These are phyloP conservation scores for Omphalea diandra DNA, from an alignment of 441 rosid genomes.

Conservation along the genomic window DNA sequence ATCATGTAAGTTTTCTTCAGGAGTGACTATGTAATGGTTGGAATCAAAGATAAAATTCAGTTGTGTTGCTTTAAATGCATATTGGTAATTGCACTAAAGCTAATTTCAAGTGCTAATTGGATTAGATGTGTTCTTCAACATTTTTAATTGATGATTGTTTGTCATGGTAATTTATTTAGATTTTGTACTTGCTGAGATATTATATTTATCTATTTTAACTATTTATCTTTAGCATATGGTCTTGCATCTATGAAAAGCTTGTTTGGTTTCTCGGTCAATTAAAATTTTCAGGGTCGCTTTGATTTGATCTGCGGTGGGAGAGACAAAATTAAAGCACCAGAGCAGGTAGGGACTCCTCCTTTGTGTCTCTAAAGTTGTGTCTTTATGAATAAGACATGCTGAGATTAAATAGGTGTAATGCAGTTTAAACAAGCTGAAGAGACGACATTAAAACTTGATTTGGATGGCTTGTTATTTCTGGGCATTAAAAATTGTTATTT, in stretches of 20 bases:
- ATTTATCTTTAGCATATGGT: background rate
- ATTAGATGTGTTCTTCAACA: too few relatives aligned
- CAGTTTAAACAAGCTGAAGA: slow-evolving; percentile 99
- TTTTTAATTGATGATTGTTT: background rate
- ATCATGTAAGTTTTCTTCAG: slow-evolving; percentile 58
- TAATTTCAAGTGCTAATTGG: background rate
- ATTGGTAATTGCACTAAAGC: too few relatives aligned
- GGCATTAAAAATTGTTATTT: too few relatives aligned
- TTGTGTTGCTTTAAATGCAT: too few relatives aligned
- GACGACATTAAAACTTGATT: slow-evolving; percentile 75
- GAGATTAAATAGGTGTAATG: slow-evolving; percentile 22
- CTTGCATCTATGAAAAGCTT: background rate
- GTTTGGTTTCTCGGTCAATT: background rate
- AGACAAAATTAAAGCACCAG: slow-evolving; percentile 98
- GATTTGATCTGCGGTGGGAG: slow-evolving; percentile 99
- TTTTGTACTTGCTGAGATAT: background rate
- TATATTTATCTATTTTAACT: background rate
- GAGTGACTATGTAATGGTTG: background rate
- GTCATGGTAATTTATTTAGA: background rate
- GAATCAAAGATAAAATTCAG: too few relatives aligned
- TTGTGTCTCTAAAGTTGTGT: background rate
- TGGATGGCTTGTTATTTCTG: slow-evolving; percentile 99
- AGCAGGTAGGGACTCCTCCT: slow-evolving; percentile 57
- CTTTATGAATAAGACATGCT: background rate
- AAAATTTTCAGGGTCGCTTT: slow-evolving; percentile 76